These are phyloP conservation scores for Neonectria neomacrospora DNA, from an alignment of 2,329 filamentous ascomycete genomes.

Conservation along the genomic window DNA sequence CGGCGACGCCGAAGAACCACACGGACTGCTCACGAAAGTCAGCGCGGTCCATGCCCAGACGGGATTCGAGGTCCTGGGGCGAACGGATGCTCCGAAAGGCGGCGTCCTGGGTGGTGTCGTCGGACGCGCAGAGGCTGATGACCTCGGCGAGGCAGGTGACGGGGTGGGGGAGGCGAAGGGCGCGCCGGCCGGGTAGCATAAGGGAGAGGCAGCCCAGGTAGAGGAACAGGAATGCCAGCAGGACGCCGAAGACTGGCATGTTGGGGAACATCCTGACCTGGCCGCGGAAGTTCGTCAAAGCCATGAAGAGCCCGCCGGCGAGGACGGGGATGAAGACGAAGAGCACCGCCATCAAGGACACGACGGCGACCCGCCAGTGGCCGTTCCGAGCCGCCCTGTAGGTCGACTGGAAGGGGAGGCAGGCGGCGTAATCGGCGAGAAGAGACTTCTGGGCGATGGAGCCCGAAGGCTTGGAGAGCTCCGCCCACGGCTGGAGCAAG, in stretches of 20 bases:
- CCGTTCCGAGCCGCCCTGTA: constrained; percentile 67
- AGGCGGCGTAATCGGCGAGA: constrained; percentile 76
- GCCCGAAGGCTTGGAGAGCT: constrained; percentile 67
- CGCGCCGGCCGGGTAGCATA: constrained; percentile 69
- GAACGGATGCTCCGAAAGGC: constrained; percentile 76
- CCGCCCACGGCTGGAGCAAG: constrained; percentile 75
- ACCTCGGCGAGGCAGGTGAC: constrained; percentile 80
- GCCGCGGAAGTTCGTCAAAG: constrained; percentile 66
- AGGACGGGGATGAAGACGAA: constrained; percentile 74
- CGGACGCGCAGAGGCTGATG: constrained; percentile 80
- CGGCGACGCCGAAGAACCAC: constrained; percentile 62
- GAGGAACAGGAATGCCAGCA: constrained; percentile 77
- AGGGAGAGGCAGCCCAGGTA: constrained; percentile 73
- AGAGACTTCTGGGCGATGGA: constrained; percentile 71
- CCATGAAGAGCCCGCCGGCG: constrained; percentile 78
- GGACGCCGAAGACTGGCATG: constrained; percentile 76
- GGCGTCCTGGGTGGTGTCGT: constrained; percentile 76
- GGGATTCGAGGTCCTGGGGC: constrained; percentile 74
- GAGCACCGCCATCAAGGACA: constrained; percentile 68
- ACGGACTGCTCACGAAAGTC: constrained; percentile 59
- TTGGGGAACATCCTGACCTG: constrained; percentile 76
- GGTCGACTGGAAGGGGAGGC: constrained; percentile 69
- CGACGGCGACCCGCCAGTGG: constrained; percentile 72
- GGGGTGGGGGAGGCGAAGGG: constrained; percentile 76
- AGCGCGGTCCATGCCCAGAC: constrained; percentile 68